Evolutionary conservation across 73 alveolate genomes (phyloP).

Genomic region (Durusdinium trenchii): DNA sequence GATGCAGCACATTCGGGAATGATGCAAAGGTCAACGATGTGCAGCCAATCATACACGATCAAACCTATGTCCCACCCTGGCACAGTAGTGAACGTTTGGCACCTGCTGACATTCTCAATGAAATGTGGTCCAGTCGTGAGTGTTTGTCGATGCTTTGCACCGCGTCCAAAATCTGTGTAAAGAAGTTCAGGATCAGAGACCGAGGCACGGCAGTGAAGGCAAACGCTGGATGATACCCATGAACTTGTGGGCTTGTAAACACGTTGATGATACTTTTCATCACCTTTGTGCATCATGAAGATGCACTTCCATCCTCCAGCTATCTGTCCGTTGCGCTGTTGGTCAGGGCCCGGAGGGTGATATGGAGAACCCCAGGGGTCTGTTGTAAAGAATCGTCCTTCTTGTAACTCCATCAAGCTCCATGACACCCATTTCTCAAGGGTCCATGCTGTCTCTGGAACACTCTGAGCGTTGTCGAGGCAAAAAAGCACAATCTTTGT

Average conservation of each 20-base stretch:
- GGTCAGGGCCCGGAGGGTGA: too few relatives aligned
- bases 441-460: neutral
- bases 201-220: neutral
- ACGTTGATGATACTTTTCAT: conserved; percentile 14
- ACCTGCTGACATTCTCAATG: neutral
- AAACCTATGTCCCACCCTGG: neutral
- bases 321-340: neutral
- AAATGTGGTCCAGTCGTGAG: neutral
- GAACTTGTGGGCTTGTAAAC: neutral
- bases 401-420: neutral
- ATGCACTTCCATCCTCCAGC: conserved; percentile 20
- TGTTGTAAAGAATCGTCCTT: neutral
- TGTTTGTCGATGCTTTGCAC: conserved; percentile 28
- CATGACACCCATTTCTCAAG: neutral
- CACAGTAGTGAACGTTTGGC: neutral
- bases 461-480: neutral
- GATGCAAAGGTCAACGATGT: neutral
- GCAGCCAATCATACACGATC: conserved; percentile 30
- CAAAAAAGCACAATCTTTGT: neutral
- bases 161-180: neutral
- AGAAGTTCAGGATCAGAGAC: neutral
- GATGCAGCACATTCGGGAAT: conserved; percentile 12
- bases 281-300: neutral
- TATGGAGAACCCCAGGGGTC: neutral
- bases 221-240: neutral